Percentiles rank a stretch among this genome's conserved stretches.
These are phyloP conservation scores for Candida mattraensis DNA, from an alignment of 805 yeast species.

Conservation along the genomic window DNA sequence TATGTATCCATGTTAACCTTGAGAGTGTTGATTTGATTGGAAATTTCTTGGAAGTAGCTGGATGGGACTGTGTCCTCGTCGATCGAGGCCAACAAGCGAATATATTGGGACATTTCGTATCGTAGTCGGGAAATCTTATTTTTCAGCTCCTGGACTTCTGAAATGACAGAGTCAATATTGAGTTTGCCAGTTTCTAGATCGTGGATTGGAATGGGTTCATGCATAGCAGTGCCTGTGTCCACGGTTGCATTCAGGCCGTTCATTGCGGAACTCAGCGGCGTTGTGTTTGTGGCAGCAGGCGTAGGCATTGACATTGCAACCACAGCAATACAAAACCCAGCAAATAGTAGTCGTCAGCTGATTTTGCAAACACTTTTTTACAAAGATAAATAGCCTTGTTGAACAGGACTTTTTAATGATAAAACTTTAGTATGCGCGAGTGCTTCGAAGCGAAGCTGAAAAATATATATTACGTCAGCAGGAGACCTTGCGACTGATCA, in stretches of 20 bases:
- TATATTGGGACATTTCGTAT: conserved; percentile 39
- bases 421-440: too few species aligned
- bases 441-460: neutral
- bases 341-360: neutral
- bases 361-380: conserved; percentile 2
- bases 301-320: conserved; percentile 18
- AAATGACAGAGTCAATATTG: conserved; percentile 34
- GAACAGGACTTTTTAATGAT: too few species aligned
- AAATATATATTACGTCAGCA: conserved; percentile 5
- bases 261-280: conserved; percentile 14
- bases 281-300: conserved; percentile 18
- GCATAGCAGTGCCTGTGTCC: conserved; percentile 7
- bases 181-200: conserved; percentile 43
- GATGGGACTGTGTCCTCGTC: conserved; percentile 45
- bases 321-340: neutral
- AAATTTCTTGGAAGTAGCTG: conserved; percentile 38
- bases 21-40: conserved; percentile 36
- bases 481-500: conserved; percentile 2
- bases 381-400: too few species aligned
- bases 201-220: conserved; percentile 33
- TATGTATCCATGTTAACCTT: conserved; percentile 43
- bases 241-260: conserved; percentile 4
- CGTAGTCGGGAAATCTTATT: conserved; percentile 34
- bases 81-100: conserved; percentile 40
- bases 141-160: conserved; percentile 37